phyloP scores from a whole-genome alignment of 1,284 basidiomycete genomes.

The Bjerkandera adusta region DNA sequence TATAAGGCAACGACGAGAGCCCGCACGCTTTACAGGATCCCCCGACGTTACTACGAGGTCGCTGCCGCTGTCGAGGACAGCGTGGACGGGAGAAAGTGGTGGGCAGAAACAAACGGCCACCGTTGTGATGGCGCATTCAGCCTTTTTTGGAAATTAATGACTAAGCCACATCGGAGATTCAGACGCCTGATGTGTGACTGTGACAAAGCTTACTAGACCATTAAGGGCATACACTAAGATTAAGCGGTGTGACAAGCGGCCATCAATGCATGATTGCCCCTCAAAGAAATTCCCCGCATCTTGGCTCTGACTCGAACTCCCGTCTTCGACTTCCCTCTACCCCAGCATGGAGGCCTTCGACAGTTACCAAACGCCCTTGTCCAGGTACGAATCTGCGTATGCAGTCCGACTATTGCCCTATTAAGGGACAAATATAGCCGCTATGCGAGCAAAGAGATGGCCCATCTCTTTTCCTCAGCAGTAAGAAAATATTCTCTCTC shows the following conservation, averaged over 20 bases:
- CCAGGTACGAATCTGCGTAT: conserved; percentile 46
- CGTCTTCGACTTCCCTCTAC: neutral
- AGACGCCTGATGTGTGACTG: too few relatives aligned
- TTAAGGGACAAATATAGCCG: conserved; percentile 53
- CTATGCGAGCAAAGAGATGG: conserved; percentile 99
- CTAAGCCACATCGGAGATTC: too few relatives aligned
- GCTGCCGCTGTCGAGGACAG: neutral
- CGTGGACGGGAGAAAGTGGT: conserved; percentile 2
- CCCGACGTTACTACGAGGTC: neutral
- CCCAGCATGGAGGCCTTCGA: conserved; percentile 59
- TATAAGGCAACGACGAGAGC: too few relatives aligned
- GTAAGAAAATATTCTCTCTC: conserved; percentile 39
- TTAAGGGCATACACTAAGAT: too few relatives aligned
- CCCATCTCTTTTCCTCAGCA: conserved; percentile 89
- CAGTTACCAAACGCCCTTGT: conserved; percentile 73
- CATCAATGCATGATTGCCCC: too few relatives aligned
- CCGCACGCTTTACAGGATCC: neutral
- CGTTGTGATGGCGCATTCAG: conserved; percentile 8
- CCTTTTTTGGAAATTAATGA: conserved; percentile 6
- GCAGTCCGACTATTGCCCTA: neutral
- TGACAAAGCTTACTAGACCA: too few relatives aligned
- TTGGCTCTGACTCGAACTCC: neutral
- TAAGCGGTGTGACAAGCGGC: too few relatives aligned
- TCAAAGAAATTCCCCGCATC: too few relatives aligned
- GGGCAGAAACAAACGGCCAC: conserved; percentile 5